Base-by-base conservation (phyloP, 495 filamentous ascomycete species). In the Lindgomyces ingoldianus region DNA sequence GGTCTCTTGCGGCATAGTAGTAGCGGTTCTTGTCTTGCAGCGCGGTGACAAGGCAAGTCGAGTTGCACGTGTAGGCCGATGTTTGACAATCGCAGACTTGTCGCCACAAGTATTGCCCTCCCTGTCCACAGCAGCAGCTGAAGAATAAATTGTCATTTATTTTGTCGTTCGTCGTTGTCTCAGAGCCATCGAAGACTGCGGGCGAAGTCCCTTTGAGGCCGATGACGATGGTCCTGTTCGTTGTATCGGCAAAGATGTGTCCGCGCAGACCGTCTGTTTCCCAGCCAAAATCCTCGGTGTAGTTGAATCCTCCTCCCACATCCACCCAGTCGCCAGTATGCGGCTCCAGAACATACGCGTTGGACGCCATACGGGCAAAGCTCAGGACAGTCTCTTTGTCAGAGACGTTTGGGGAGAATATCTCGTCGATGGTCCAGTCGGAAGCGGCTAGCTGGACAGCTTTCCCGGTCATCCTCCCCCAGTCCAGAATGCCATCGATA, bases 111-210 rank as follows among this genome's bases (percentile, higher is more conserved):
- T 85, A 76, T 46, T 90, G 89, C 0, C 91, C 90, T 60, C 95
- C 91, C 77, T 97, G 90, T 11, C 85, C 94, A 77, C 94, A 98
- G 73, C 94, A 98, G 77, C 94, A 98, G 72, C 93, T 92, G 78
- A 96, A 96, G 73, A 93, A 95, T 9, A 98, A 83, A 72, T 98
- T 98, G 74, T 98, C 94, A 73, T 98, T 98, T 50, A 90, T 78
- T 75, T 98, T 98, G 77, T 98, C 94, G 71, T 96, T 97, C 3
- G 92, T 96, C 0, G 92, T 96, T 0, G 94, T 97, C 12, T 91
- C 93, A 9, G 91, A 89, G 2, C 94, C 94, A 74, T 98, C 94
- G 72, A 96, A 98, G 10, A 98, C 85, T 11, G 95, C 94, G 0
- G 85, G 82, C 45, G 91, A 89, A 4, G 91, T 96, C 19, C 93